Evolutionary conservation across 768 basidiomycete genomes (phyloP).

Genomic region (Auricularia auricula-judae): DNA sequence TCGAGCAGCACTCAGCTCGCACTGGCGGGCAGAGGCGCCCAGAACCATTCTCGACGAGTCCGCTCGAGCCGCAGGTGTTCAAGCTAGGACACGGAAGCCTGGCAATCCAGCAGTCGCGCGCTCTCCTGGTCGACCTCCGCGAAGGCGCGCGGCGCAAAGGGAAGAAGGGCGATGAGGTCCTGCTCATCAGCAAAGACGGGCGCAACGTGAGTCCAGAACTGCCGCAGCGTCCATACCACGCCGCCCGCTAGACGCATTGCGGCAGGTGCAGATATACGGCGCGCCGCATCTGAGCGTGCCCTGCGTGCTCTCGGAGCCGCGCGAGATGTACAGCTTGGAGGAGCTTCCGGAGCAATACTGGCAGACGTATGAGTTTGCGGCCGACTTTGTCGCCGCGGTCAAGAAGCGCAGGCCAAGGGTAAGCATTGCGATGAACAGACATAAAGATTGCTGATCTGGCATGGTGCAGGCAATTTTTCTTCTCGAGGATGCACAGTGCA

Average conservation of each 20-base stretch:
- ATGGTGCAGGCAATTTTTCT: constrained; percentile 31
- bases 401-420: constrained; percentile 46
- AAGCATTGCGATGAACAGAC: not conserved
- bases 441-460: too few relatives aligned
- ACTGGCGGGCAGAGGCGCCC: not conserved
- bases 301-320: constrained; percentile 36
- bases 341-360: constrained; percentile 31
- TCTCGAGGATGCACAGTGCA: constrained; percentile 29
- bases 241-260: constrained; percentile 1
- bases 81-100: constrained; percentile 38
- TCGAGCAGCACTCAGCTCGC: too few relatives aligned
- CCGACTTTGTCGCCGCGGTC: constrained; percentile 32
- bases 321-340: constrained; percentile 21
- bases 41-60: not conserved
- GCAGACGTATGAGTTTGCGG: constrained; percentile 37
- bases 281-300: constrained; percentile 42
- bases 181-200: constrained; percentile 32
- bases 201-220: constrained; percentile 17
- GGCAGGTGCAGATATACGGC: constrained; percentile 33
- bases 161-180: constrained; percentile 33
- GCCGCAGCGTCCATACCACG: too few relatives aligned
- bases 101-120: constrained; percentile 37
- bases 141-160: constrained; percentile 12
- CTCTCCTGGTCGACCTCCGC: constrained; percentile 46
- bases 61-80: constrained; percentile 30